phyloP scores from a whole-genome alignment of 345 rosid species.

The Turnera subulata region DNA sequence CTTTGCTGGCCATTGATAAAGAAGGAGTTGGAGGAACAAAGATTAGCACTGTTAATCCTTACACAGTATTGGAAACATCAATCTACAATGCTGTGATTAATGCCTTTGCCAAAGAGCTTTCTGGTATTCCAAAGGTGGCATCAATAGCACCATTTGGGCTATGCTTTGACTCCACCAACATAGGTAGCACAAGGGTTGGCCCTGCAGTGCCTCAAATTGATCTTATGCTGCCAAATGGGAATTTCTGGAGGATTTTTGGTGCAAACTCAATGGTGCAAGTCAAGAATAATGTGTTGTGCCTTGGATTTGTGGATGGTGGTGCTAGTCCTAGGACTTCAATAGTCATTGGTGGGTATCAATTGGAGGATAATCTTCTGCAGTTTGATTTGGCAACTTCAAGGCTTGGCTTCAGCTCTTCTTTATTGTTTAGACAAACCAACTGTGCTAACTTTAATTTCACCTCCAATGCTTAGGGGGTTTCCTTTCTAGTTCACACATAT shows the following conservation, averaged over 20 bases:
- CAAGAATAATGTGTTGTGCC: not conserved
- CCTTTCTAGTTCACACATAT: too few species aligned
- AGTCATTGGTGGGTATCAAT: slow-evolving; percentile 21
- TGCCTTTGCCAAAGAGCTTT: slow-evolving; percentile 7
- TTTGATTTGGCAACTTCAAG: slow-evolving; percentile 26
- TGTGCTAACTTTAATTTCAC: slow-evolving; percentile 20
- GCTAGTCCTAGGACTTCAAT: slow-evolving; percentile 17
- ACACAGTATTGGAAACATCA: slow-evolving; percentile 20
- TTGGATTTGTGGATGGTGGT: slow-evolving; percentile 21
- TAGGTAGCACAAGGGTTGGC: slow-evolving; percentile 10
- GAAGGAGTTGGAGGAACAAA: slow-evolving; percentile 20
- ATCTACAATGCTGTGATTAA: slow-evolving; percentile 15
- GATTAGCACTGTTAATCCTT: slow-evolving; percentile 22
- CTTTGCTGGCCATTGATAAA: slow-evolving; percentile 10
- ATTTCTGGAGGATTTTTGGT: slow-evolving; percentile 5
- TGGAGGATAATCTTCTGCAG: slow-evolving; percentile 28
- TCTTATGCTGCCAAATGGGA: slow-evolving; percentile 10
- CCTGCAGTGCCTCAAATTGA: slow-evolving; percentile 9
- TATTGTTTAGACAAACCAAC: slow-evolving; percentile 7
- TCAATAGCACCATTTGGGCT: slow-evolving; percentile 13
- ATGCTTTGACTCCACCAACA: slow-evolving; percentile 2
- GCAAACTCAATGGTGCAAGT: slow-evolving; percentile 16
- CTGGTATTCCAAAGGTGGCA: slow-evolving; percentile 4
- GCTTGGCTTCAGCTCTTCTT: slow-evolving; percentile 23
- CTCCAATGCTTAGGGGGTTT: slow-evolving; percentile 1